These are phyloP conservation scores for Colletotrichum lini DNA, from an alignment of 2,329 filamentous ascomycete genomes.

Conservation along the genomic window DNA sequence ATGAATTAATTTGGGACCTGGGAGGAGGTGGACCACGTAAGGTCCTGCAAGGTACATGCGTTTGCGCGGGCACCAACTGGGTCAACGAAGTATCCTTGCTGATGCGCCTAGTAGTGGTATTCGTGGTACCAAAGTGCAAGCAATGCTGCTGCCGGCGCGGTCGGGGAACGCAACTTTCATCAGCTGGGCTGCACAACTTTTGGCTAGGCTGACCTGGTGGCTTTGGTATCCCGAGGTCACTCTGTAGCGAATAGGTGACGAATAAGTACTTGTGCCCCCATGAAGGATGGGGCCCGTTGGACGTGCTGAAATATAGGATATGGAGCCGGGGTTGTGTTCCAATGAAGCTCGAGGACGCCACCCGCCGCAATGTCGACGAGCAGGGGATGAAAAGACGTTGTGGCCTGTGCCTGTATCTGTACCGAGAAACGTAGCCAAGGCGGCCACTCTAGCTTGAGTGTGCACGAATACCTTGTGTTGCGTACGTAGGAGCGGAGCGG, in stretches of 20 bases:
- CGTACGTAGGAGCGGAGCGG: not conserved
- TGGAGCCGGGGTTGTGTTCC: conserved; percentile 18
- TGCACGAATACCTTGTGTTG: not conserved
- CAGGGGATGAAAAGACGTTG: not conserved
- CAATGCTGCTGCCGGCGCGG: not conserved
- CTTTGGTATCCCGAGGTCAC: conserved; percentile 1
- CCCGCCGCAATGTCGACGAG: not conserved
- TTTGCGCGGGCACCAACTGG: not conserved
- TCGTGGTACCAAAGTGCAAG: not conserved
- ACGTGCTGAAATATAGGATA: conserved; percentile 31
- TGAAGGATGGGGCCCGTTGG: conserved; percentile 14
- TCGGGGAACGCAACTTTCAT: conserved; percentile 9
- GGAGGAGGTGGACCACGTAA: conserved; percentile 12
- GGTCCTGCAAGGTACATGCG: not conserved
- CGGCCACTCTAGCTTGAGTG: conserved; percentile 2
- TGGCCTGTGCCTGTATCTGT: not conserved
- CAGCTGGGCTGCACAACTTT: conserved; percentile 20
- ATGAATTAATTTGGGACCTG: conserved; percentile 41
- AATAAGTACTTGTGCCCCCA: conserved; percentile 16
- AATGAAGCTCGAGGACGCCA: conserved; percentile 18
- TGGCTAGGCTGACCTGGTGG: conserved; percentile 17
- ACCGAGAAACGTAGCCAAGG: too few relatives aligned
- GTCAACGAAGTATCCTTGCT: not conserved
- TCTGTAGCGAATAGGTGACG: conserved; percentile 21
- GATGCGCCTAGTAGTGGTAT: conserved; percentile 2